Percentiles rank a stretch among this genome's conserved stretches.
Conservation (phyloP, 108 stramenopile genomes). For the Bacterosira constricta region DNA sequence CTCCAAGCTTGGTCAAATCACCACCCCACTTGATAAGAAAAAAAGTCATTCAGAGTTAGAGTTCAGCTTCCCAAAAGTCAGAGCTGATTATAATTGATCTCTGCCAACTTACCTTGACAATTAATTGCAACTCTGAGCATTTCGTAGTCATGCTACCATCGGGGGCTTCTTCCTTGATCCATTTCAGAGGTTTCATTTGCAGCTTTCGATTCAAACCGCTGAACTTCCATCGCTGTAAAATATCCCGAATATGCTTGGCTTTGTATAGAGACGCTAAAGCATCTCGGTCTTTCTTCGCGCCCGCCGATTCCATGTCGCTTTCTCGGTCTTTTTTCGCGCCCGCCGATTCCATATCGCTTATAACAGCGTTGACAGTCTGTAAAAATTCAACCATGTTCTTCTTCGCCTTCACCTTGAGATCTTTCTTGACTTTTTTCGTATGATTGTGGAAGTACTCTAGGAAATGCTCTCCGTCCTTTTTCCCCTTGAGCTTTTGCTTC, state of each 20-base stretch:
- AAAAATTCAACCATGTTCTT: slow-evolving; percentile 89
- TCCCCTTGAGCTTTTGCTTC: slow-evolving; percentile 99
- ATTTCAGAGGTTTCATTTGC: slow-evolving; percentile 94
- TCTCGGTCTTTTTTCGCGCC: slow-evolving; percentile 60
- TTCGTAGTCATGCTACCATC: slow-evolving; percentile 45
- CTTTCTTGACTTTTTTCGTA: slow-evolving; percentile 73
- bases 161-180: slow-evolving; percentile 58
- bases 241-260: slow-evolving; percentile 84
- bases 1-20: slow-evolving; percentile 93
- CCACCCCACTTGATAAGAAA: slow-evolving; percentile 99
- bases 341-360: slow-evolving; percentile 53
- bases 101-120: no score
- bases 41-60: no score
- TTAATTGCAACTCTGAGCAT: slow-evolving; percentile 84
- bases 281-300: slow-evolving; percentile 59
- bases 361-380: slow-evolving; percentile 70
- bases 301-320: slow-evolving; percentile 44
- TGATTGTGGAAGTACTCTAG: slow-evolving; percentile 83
- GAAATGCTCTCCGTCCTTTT: slow-evolving; percentile 76
- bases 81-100: no score
- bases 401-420: slow-evolving; percentile 94
- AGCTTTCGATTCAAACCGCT: slow-evolving; percentile 96
- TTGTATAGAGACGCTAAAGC: slow-evolving; percentile 55
- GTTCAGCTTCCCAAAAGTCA: no score
- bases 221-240: slow-evolving; percentile 92